A percentile compares a stretch with the other conserved stretches of the same genome.
Evolutionary conservation across 345 rosid species (phyloP).

Genomic region (Microcos paniculata): DNA sequence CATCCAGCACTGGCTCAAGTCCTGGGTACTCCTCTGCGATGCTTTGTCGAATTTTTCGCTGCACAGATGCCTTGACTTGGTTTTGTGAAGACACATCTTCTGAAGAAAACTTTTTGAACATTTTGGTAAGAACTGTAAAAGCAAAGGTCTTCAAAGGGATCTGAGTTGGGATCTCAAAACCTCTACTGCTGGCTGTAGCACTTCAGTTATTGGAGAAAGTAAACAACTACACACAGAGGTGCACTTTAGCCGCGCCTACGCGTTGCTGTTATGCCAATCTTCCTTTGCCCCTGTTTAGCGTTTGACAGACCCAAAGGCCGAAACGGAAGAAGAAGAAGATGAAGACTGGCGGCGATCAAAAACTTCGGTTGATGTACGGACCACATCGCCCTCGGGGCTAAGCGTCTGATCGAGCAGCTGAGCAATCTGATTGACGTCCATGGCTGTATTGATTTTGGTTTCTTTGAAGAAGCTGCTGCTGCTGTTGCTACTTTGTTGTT

Average conservation of each 20-base stretch:
- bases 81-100: slow-evolving; percentile 96
- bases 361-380: slow-evolving; percentile 44
- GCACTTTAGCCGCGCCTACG: background rate
- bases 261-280: background rate
- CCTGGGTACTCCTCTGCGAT: slow-evolving; percentile 98
- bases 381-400: slow-evolving; percentile 45
- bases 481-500: no score
- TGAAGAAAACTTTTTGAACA: slow-evolving; percentile 66
- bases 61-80: slow-evolving; percentile 99
- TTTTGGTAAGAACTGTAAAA: no score
- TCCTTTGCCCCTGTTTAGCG: background rate
- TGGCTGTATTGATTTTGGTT: no score
- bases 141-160: no score
- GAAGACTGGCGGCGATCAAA: slow-evolving; percentile 55
- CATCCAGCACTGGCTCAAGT: slow-evolving; percentile 87
- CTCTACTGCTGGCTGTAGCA: background rate
- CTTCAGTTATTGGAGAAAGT: background rate
- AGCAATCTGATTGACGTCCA: no score
- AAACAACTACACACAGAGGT: background rate
- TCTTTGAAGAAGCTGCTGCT: no score
- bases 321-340: background rate
- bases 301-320: slow-evolving; percentile 27
- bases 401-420: slow-evolving; percentile 73
- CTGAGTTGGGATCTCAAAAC: slow-evolving; percentile 14
- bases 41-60: slow-evolving; percentile 90